Evolutionary conservation across 1,139 yeast species (phyloP).

Genomic region (Sugiyamaella grinbergsii): DNA sequence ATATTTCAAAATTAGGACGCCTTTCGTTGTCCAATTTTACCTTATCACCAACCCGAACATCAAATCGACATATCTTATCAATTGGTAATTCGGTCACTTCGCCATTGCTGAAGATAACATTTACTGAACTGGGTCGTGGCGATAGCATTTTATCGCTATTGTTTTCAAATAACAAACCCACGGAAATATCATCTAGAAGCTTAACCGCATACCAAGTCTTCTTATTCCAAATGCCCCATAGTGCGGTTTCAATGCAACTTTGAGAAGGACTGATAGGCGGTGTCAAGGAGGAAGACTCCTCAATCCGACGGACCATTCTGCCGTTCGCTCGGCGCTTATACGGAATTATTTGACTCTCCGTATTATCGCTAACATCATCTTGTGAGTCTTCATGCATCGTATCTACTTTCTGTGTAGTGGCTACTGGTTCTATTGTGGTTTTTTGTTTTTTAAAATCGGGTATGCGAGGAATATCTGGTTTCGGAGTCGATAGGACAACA

Average conservation of each 20-base stretch:
- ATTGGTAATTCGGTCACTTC: conserved; percentile 25
- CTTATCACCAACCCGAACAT: conserved; percentile 27
- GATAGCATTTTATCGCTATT: not conserved
- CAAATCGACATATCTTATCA: conserved; percentile 22
- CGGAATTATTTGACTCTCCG: conserved; percentile 5
- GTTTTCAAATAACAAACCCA: not conserved
- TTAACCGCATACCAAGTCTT: conserved; percentile 27
- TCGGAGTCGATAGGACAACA: too few relatives aligned
- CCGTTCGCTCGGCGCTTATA: conserved; percentile 6
- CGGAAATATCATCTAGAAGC: conserved; percentile 19
- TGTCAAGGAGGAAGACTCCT: not conserved
- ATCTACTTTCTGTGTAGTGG: not conserved
- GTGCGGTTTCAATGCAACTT: conserved; percentile 16
- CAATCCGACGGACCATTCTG: not conserved
- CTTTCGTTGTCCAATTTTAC: conserved; percentile 27
- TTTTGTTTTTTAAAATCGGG: not conserved
- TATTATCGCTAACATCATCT: not conserved
- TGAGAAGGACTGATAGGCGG: not conserved
- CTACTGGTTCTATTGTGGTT: not conserved
- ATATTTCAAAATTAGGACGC: conserved; percentile 23
- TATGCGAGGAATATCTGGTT: not conserved
- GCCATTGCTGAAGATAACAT: conserved; percentile 29
- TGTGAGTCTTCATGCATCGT: not conserved
- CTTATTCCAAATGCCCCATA: conserved; percentile 29
- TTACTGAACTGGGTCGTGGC: conserved; percentile 1